These are phyloP conservation scores for Penicillium sp. DNA, from an alignment of 2,329 filamentous ascomycete species.

Conservation along the genomic window DNA sequence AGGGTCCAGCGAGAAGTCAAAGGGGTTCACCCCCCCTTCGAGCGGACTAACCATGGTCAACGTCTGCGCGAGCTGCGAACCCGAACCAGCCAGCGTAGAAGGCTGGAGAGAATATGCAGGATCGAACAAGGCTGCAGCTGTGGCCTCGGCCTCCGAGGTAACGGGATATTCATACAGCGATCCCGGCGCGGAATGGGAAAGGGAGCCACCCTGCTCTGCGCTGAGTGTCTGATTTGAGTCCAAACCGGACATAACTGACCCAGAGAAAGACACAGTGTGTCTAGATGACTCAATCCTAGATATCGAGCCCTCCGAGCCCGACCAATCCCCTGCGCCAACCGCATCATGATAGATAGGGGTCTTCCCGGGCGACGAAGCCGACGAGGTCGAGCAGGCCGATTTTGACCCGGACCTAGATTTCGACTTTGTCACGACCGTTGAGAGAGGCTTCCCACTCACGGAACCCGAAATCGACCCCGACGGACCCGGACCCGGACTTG, in stretches of 20 bases:
- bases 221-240: not conserved
- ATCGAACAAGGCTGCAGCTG: constrained; percentile 13
- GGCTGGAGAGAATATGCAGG: constrained; percentile 20
- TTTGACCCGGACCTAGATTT: constrained; percentile 19
- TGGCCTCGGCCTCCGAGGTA: not conserved
- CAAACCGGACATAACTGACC: not conserved
- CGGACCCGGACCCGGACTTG: not conserved
- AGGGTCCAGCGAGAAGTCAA: constrained; percentile 26
- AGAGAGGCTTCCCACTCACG: not conserved
- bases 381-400: constrained; percentile 4
- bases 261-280: not conserved
- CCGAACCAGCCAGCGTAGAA: constrained; percentile 8
- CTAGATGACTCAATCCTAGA: not conserved
- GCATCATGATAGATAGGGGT: constrained; percentile 5
- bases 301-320: constrained; percentile 19
- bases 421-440: not conserved
- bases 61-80: constrained; percentile 6
- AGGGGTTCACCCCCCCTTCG: constrained; percentile 18
- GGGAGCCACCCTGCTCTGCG: not conserved
- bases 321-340: constrained; percentile 16
- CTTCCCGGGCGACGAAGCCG: not conserved
- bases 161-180: constrained; percentile 11
- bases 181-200: constrained; percentile 14
- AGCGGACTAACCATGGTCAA: constrained; percentile 19
- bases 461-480: not conserved